Evolutionary conservation across 1,284 basidiomycete species (phyloP).

Genomic region (Leccinum fuscescens): DNA sequence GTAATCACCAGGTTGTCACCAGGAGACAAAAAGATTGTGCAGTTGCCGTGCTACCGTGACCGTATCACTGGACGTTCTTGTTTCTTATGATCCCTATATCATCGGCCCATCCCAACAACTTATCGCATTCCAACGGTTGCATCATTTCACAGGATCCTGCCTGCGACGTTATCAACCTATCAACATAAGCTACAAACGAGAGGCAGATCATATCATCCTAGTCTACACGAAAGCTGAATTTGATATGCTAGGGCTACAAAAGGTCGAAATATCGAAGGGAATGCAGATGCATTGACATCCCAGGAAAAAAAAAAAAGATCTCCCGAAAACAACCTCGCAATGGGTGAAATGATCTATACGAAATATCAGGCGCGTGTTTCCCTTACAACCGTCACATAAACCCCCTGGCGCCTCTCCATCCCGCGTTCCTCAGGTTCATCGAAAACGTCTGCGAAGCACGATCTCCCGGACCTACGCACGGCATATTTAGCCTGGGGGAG

Average conservation of each 20-base stretch:
- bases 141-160: not conserved
- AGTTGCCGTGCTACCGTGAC: not conserved
- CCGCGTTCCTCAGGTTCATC: not conserved
- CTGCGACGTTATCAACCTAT: not conserved
- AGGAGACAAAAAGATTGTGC: slow-evolving; percentile 1
- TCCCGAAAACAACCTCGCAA: not conserved
- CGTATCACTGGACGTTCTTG: not conserved
- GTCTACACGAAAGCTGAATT: slow-evolving; percentile 11
- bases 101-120: not conserved
- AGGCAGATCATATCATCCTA: not conserved
- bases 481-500: slow-evolving; percentile 1
- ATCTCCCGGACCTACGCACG: not conserved
- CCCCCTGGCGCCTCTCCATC: slow-evolving; percentile 22
- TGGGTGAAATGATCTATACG: not conserved
- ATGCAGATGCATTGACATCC: not conserved
- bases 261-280: not conserved
- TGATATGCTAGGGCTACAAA: slow-evolving; percentile 26
- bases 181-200: slow-evolving; percentile 18
- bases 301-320: not conserved
- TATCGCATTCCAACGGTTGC: not conserved
- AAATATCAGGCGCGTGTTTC: slow-evolving; percentile 23
- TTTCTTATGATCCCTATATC: not conserved
- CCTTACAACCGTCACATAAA: slow-evolving; percentile 43
- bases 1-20: not conserved
- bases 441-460: not conserved